Evolutionary conservation across 345 rosid species (phyloP).

Genomic region (Hibiscus tridactylites): DNA sequence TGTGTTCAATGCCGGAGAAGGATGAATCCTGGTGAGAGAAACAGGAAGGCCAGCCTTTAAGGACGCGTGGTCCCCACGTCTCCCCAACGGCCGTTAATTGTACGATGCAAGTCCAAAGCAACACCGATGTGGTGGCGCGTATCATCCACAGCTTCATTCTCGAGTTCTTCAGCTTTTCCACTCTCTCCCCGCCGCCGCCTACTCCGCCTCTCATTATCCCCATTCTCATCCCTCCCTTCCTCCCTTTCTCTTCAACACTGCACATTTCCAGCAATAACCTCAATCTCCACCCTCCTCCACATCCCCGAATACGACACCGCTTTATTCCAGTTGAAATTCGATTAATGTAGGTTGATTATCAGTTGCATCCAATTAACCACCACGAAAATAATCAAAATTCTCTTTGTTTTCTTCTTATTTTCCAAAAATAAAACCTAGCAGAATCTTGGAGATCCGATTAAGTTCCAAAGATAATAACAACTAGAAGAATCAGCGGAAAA

Average conservation of each 20-base stretch:
- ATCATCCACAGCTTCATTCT: conserved; percentile 82
- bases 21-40: conserved; percentile 35
- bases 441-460: too few relatives aligned
- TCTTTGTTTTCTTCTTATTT: too few relatives aligned
- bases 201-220: conserved; percentile 30
- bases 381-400: background rate
- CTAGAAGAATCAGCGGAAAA: background rate
- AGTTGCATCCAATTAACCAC: background rate
- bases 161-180: conserved; percentile 53
- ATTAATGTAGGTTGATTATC: conserved; percentile 26
- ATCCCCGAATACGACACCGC: background rate
- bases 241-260: conserved; percentile 31
- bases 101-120: conserved; percentile 92
- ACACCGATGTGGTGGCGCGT: conserved; percentile 75
- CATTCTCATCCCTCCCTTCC: conserved; percentile 32
- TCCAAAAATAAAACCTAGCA: too few relatives aligned
- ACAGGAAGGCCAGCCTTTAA: conserved; percentile 90
- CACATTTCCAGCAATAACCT: conserved; percentile 27
- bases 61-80: conserved; percentile 78
- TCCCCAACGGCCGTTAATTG: conserved; percentile 87
- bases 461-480: background rate
- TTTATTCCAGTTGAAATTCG: background rate
- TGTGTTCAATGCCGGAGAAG: conserved; percentile 30
- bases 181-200: conserved; percentile 22
- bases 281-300: background rate